Base-by-base conservation (phyloP, 1,284 basidiomycete species). In the Stereum hirsutum region DNA sequence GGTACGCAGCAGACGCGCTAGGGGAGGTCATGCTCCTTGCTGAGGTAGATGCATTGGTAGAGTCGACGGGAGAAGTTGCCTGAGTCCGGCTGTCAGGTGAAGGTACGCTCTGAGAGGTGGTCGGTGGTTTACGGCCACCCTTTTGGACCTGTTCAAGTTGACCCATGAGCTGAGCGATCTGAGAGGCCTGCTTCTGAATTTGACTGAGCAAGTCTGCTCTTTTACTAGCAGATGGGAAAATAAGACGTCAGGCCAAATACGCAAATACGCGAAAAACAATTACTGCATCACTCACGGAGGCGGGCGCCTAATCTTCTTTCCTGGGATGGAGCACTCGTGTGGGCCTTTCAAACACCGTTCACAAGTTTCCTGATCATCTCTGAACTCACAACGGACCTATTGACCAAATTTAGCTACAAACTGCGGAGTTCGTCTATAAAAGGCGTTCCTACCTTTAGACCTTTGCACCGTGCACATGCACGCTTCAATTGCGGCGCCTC, bases 391-490 rank as follows among this genome's bases (percentile, higher is more conserved):
- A 51, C 71, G 75, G 46, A 87, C 83, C 70, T 73, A 19, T 12
- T 32, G 25, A 10, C 11, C 24, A 8, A 12, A n/a, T 17, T 36
- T 21, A 14, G 27, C 19, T 48, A 25, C 10, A 24, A 11, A 4
- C 27, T n/a, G 17, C 11, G n/a, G 23, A 19, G 39, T 30, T 24
- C 27, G 23, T 11, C 6, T 3, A n/a, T 14, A 38, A 39, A 26
- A 15, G 24, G 24, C n/a, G 26, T 36, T 45, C 59, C n/a, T 45
- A 73, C 72, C 66, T 88, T 88, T 46, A 88, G 59, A 43, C 68
- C 73, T 58, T 83, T 87, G 64, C 83, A 88, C n/a, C 83, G 71
- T 38, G 68, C 69, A 51, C 81, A 85, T 24, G 80, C 81, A 26
- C 75, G 39, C 60, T 52, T 49, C 28, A n/a, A n/a, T n/a, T n/a